Base-by-base conservation (phyloP, 2,329 filamentous ascomycete genomes). In the Monosporascus sp. region DNA sequence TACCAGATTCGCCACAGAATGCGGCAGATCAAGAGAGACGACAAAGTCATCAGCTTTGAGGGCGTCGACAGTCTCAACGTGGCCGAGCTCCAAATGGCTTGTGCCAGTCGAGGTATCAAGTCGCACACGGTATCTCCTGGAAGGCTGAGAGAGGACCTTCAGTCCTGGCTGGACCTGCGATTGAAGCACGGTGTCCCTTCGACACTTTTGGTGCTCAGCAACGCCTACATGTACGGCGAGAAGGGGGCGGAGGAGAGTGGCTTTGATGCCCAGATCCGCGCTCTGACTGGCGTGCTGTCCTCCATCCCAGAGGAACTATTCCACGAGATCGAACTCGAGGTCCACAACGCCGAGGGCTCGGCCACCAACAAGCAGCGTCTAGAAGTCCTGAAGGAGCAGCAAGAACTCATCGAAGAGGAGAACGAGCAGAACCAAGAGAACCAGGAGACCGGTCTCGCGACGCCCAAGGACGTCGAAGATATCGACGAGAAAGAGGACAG, bases 361-460 rank as follows among this genome's bases (percentile, higher is more conserved):
- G 94, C 94, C 24, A 99, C 94, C 60, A 99, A 99, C 83, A 97
- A 95, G 81, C 94, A 97, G 79, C 88, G 94, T 70, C 87, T 99
- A 42, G 94, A 99, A 77, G 94, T 99, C 17, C 82, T 99, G 68
- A 95, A 91, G 81, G 94, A 99, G 77, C 94, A 99, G 77, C 89
- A 99, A 71, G 94, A 97, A 70, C 84, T 99, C 57, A 99, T 99
- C 54, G 87, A 96, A 58, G 94, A 99, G 69, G 94, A 99, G 78
- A 95, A 93, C 59, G 83, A 94, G 76, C 93, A 99, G 75, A 89
- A 89, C 65, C 82, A 91, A 68, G 83, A 87, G 70, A 90, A 89
- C 72, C 84, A 89, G 69, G 85, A 85, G 64, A 84, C 83, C 41
- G 89, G 89, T 14, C 80, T 88, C 49, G 80, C 86, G 15, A 86